Base-by-base conservation (phyloP, 2,329 filamentous ascomycete species). In the Coniochaeta sp. region DNA sequence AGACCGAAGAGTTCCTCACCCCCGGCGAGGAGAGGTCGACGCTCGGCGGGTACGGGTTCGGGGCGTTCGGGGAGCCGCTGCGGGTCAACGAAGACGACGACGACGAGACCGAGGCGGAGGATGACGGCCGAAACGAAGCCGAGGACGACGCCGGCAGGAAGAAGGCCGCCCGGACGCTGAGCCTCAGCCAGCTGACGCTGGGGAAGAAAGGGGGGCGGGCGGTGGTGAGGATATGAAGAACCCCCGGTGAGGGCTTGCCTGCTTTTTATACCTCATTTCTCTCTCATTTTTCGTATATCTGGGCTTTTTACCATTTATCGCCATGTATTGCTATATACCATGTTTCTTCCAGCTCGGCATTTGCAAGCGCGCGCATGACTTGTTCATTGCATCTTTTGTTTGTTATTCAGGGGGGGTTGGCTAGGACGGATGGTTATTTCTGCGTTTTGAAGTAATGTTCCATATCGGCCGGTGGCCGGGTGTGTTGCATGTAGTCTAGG, bases 121-220 rank as follows among this genome's bases (percentile, higher is more conserved):
- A 10, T 2, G 30, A 38, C 4, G 54, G 7, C n/a, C 9, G 28
- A 16, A 5, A 24, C n/a, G 60, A 59, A 7, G 59, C 57, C 28
- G 67, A 60, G 4, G 67, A 66, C 16, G 65, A 69, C n/a, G 66
- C 71, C 22, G 72, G 70, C 54, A 71, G 73, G 57, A 81, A 81
- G 63, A 83, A 76, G 68, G 84, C 86, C 1, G 84, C 83, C 24
- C 82, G 83, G 64, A 88, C 85, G 50, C 78, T 91, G 67, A 89
- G 83, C 30, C 75, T 89, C 12, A 84, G 83, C 62, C 83, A 85
- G 67, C 70, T 87, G 65, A 87, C 84, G 1, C 73, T 82, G 65
- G 74, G 73, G 47, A 75, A 74, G 47, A 52, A 30, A 24, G 26
- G 47, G 3, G 47, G 47, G 4, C 47, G 19, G 47, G 26, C 47